Evolutionary conservation across 148 eudicot species (phyloP).

Genomic region (Chenopodium suecicum): DNA sequence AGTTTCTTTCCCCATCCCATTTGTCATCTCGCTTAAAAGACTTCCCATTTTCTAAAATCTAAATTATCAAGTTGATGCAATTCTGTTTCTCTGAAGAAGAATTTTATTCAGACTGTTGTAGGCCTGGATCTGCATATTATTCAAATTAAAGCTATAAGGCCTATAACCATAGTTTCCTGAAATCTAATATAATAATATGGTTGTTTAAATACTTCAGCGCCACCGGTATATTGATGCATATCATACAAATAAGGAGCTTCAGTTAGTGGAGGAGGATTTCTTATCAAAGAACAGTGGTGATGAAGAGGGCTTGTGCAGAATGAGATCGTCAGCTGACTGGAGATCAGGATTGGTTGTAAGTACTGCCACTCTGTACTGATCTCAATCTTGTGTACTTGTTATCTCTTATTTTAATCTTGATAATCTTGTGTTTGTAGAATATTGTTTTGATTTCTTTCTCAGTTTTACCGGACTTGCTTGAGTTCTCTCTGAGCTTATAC

Average conservation of each 20-base stretch:
- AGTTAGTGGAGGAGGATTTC: conserved; percentile 64
- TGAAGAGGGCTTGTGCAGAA: conserved; percentile 46
- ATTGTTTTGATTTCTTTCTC: background rate
- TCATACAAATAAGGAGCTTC: conserved; percentile 68
- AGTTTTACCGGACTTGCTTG: background rate
- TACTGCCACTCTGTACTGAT: conserved; percentile 18
- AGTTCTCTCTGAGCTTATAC: background rate
- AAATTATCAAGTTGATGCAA: background rate
- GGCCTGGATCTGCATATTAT: background rate
- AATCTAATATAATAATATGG: background rate
- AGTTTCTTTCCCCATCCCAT: background rate
- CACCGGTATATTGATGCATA: conserved; percentile 82
- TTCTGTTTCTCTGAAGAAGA: background rate
- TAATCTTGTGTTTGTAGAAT: background rate
- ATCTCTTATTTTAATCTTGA: background rate
- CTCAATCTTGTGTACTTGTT: background rate
- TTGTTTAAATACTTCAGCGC: conserved; percentile 46
- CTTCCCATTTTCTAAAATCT: background rate
- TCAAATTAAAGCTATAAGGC: background rate
- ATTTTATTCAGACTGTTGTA: background rate
- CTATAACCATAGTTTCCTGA: background rate
- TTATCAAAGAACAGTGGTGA: conserved; percentile 46
- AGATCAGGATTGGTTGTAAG: conserved; percentile 94
- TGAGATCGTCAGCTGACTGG: conserved; percentile 66
- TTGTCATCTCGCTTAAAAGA: background rate